Evolutionary conservation across 2,329 filamentous ascomycete genomes (phyloP).

Genomic region (Colletotrichum sp.): DNA sequence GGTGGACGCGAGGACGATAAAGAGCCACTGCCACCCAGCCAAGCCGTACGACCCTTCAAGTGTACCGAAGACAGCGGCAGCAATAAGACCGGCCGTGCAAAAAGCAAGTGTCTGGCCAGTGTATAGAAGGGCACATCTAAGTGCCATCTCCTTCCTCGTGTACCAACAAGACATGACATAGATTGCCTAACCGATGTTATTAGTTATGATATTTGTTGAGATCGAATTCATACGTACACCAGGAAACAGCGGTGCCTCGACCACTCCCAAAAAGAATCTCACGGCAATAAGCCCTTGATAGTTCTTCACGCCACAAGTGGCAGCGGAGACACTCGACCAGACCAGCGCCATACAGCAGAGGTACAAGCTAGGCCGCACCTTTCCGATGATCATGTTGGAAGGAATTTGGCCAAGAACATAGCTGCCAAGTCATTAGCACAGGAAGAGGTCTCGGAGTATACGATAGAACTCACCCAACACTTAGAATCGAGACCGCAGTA

Average conservation of each 20-base stretch:
- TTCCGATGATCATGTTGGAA: constrained; percentile 24
- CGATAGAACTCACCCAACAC: constrained; percentile 26
- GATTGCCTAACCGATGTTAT: not conserved
- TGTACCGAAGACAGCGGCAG: constrained; percentile 25
- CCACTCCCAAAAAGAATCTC: constrained; percentile 22
- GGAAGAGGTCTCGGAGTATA: too few species aligned
- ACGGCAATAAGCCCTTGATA: constrained; percentile 23
- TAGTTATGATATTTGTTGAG: not conserved
- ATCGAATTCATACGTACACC: not conserved
- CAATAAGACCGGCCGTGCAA: constrained; percentile 27
- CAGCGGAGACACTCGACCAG: constrained; percentile 22
- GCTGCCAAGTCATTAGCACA: not conserved
- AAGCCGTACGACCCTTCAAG: constrained; percentile 30
- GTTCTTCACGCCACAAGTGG: constrained; percentile 21
- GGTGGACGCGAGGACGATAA: constrained; percentile 38
- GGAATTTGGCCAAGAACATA: constrained; percentile 23
- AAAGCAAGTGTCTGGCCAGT: constrained; percentile 27
- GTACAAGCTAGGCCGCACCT: constrained; percentile 21
- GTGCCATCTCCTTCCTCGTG: constrained; percentile 27
- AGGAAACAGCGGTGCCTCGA: constrained; percentile 22
- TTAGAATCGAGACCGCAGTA: constrained; percentile 28
- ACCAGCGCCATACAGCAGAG: constrained; percentile 22
- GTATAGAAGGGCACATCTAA: constrained; percentile 28
- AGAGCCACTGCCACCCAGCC: constrained; percentile 45
- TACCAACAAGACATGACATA: constrained; percentile 29